These are phyloP conservation scores for Sugiyamaella sp. DNA, from an alignment of 1,139 yeast species.

Conservation along the genomic window DNA sequence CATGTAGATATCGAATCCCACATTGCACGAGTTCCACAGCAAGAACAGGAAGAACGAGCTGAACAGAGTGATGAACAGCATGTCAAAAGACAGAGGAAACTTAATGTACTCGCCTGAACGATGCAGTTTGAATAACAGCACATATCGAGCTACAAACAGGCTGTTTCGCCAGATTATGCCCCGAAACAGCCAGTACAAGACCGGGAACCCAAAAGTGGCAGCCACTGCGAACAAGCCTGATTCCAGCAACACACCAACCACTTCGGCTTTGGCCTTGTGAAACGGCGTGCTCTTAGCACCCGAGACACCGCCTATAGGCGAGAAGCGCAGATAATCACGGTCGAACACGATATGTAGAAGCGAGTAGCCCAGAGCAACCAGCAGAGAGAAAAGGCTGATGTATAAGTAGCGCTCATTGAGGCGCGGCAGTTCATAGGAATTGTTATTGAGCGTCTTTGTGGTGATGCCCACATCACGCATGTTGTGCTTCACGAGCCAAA, in stretches of 20 bases:
- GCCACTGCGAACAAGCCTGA: slow-evolving; percentile 46
- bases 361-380: slow-evolving; percentile 54
- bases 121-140: slow-evolving; percentile 40
- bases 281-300: slow-evolving; percentile 3
- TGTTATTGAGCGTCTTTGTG: slow-evolving; percentile 32
- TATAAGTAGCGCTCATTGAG: slow-evolving; percentile 66
- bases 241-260: slow-evolving; percentile 41
- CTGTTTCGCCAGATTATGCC: slow-evolving; percentile 50
- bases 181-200: slow-evolving; percentile 52
- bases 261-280: slow-evolving; percentile 5
- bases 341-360: slow-evolving; percentile 59
- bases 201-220: slow-evolving; percentile 46
- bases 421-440: slow-evolving; percentile 53
- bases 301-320: slow-evolving; percentile 34
- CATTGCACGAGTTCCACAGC: slow-evolving; percentile 65
- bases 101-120: slow-evolving; percentile 42
- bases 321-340: slow-evolving; percentile 60
- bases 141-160: slow-evolving; percentile 36
- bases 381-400: slow-evolving; percentile 49
- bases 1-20: slow-evolving; percentile 70
- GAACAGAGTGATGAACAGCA: slow-evolving; percentile 46
- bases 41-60: slow-evolving; percentile 44
- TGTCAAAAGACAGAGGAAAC: slow-evolving; percentile 46
- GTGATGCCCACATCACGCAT: slow-evolving; percentile 32
- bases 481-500: slow-evolving; percentile 42